These are phyloP conservation scores for Saccharomyces mikatae DNA, from an alignment of 805 yeast species.

Conservation along the genomic window DNA sequence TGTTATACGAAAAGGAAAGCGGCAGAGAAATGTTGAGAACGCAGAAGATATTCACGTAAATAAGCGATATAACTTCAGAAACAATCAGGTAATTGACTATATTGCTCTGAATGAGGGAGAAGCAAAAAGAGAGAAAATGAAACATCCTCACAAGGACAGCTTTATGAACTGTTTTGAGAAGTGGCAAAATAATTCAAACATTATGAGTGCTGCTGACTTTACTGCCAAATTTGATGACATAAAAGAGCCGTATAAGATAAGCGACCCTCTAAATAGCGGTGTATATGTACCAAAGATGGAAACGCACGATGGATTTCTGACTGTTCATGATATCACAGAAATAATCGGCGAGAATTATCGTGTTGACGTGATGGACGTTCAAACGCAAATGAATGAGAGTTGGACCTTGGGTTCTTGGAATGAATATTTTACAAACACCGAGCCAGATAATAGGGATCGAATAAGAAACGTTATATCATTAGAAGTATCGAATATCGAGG, in stretches of 20 bases:
- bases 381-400: constrained; percentile 54
- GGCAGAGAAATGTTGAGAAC: neutral
- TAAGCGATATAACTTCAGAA: constrained; percentile 49
- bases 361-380: constrained; percentile 83
- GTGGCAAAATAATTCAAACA: constrained; percentile 14
- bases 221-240: constrained; percentile 14
- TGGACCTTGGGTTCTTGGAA: constrained; percentile 74
- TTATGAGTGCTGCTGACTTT: constrained; percentile 9
- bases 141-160: constrained; percentile 47
- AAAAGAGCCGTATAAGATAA: constrained; percentile 14
- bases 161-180: constrained; percentile 19
- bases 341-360: constrained; percentile 53
- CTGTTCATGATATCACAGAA: constrained; percentile 28
- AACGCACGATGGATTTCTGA: constrained; percentile 4
- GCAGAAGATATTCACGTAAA: neutral
- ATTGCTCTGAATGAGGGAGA: constrained; percentile 74
- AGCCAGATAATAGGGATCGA: constrained; percentile 44
- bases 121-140: constrained; percentile 40
- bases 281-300: constrained; percentile 12
- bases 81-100: constrained; percentile 57
- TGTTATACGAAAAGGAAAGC: neutral
- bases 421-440: constrained; percentile 49
- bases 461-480: constrained; percentile 74
- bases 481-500: constrained; percentile 56
- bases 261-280: constrained; percentile 18